Evolutionary conservation across 73 alveolate species (phyloP), one percentile per base, ranked within the genome.

Genomic region (Paramecium primaurelia): DNA sequence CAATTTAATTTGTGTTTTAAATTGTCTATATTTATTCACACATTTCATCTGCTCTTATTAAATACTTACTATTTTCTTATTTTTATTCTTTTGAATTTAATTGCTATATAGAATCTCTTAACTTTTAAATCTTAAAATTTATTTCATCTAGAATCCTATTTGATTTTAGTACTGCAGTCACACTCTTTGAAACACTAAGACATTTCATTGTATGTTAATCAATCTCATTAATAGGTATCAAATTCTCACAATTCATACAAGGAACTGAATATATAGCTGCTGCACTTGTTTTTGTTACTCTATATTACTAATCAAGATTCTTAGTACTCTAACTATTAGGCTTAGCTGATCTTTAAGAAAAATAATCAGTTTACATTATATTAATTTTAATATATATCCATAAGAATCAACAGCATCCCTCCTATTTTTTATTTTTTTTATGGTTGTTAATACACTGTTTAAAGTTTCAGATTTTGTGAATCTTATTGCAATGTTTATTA

Each of bases 231-330:
- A 80, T 28, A 18, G 91, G 91, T 3, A 80, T 42, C 30, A 80
- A 26, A 45, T 34, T 45, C 58, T 80, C 91, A 16, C 91, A 80
- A 47, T 80, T 80, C 91, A 80, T 80, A 30, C 91, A 80, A 44
- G 91, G 91, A 44, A 80, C 91, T 12, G 84, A 64, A 34, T 64
- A 64, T 10, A 64, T 64, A 64, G 25, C 12, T 12, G 16, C 2
- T 32, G 84, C 18, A 32, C 1, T 42, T 12, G 16, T n/a, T 64
- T 64, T 64, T 28, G 8, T 11, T 25, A 26, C 47, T 7, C 84
- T 28, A 2, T 25, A 14, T 64, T 64, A 32, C 14, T 11, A 34
- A 64, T 28, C 84, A 64, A 64, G 84, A 28, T 64, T 64, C 47
- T 64, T 64, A 8, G 47, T 42, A 64, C 84, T 64, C 28, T 64